These are phyloP conservation scores for Phaeomoniella chlamydospora DNA, from an alignment of 2,329 filamentous ascomycete species.

Conservation along the genomic window DNA sequence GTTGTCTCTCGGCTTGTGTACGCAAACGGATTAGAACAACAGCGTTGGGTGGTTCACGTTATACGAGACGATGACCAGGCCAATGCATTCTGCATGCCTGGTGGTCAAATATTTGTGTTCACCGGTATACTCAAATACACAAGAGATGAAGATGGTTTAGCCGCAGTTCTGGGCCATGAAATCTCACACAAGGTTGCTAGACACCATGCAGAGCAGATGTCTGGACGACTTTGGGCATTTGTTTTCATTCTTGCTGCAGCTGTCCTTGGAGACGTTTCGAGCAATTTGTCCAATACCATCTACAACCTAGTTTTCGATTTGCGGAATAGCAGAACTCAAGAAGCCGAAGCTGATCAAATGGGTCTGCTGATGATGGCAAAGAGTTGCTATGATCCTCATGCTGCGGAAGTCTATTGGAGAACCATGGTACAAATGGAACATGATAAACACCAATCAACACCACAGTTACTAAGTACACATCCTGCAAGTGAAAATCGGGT, in stretches of 20 bases:
- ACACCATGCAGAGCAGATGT: conserved; percentile 41
- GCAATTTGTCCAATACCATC: conserved; percentile 22
- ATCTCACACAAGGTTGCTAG: conserved; percentile 49
- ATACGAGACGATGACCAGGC: conserved; percentile 33
- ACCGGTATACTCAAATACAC: conserved; percentile 46
- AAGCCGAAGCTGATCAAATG: conserved; percentile 48
- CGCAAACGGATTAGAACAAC: conserved; percentile 22
- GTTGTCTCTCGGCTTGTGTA: conserved; percentile 42
- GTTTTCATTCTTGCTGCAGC: conserved; percentile 15
- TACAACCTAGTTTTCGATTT: conserved; percentile 35
- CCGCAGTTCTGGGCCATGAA: conserved; percentile 48
- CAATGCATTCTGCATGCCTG: conserved; percentile 51
- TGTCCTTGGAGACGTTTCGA: conserved; percentile 21
- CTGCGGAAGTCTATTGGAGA: conserved; percentile 38
- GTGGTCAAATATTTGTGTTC: conserved; percentile 51
- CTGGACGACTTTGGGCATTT: conserved; percentile 11
- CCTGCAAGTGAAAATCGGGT: conserved; percentile 40
- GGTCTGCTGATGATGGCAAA: conserved; percentile 48
- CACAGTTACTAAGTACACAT: conserved; percentile 46
- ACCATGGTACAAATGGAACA: conserved; percentile 35
- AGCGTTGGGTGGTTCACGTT: conserved; percentile 43
- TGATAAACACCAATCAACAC: conserved; percentile 20
- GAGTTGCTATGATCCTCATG: conserved; percentile 43
- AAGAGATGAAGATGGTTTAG: conserved; percentile 40
- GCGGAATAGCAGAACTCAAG: conserved; percentile 43